These are phyloP conservation scores for Chalciporus pseudorubinellus DNA, from an alignment of 768 basidiomycete species.

Conservation along the genomic window DNA sequence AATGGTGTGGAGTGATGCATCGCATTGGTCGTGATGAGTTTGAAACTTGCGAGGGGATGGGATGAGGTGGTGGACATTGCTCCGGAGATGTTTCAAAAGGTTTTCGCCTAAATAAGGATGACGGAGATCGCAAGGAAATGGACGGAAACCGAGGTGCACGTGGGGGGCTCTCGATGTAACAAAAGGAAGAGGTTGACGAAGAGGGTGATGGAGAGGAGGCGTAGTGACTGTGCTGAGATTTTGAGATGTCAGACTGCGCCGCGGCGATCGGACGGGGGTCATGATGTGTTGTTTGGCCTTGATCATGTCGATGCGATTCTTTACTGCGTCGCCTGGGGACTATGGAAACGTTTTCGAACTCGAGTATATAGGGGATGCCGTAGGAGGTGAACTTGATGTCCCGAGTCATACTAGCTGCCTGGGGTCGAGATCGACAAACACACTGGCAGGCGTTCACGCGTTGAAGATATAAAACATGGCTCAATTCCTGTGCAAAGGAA, in stretches of 20 bases:
- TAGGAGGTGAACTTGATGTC: slow-evolving; percentile 30
- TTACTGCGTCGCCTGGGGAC: background rate
- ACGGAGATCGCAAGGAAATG: slow-evolving; percentile 18
- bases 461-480: background rate
- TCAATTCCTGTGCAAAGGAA: too few relatives aligned
- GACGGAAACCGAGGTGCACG: slow-evolving; percentile 8
- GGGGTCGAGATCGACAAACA: background rate
- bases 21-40: slow-evolving; percentile 1
- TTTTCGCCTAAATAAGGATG: slow-evolving; percentile 29
- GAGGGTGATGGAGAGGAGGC: slow-evolving; percentile 8
- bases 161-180: slow-evolving; percentile 24
- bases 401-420: slow-evolving; percentile 12
- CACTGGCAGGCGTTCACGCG: too few relatives aligned
- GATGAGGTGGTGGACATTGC: background rate
- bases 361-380: slow-evolving; percentile 29
- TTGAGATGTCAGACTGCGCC: slow-evolving; percentile 1
- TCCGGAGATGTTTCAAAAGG: background rate
- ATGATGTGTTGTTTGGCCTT: background rate
- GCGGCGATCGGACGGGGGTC: background rate
- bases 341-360: slow-evolving; percentile 30
- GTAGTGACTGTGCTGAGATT: slow-evolving; percentile 1
- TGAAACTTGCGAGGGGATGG: background rate
- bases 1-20: background rate
- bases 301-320: background rate
- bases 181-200: slow-evolving; percentile 26